Conservation (phyloP, 495 filamentous ascomycete species). For the Clohesyomyces aquaticus region DNA sequence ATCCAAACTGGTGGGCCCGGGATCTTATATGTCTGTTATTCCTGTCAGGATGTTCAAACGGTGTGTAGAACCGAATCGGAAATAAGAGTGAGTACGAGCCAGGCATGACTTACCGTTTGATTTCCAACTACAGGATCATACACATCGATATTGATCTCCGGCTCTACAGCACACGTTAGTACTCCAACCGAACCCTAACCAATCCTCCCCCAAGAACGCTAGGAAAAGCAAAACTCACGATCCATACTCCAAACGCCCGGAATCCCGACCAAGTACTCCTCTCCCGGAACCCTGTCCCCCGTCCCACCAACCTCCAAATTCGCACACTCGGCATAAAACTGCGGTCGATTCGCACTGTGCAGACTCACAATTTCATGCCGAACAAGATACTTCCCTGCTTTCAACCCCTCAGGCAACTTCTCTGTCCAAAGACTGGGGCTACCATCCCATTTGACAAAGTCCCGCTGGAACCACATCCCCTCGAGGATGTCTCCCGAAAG, state of each 20-base stretch:
- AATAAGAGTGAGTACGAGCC: too few species aligned
- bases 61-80: too few species aligned
- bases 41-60: not conserved
- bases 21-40: constrained; percentile 27
- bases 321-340: constrained; percentile 35
- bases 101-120: constrained; percentile 25
- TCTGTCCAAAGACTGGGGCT: constrained; percentile 28
- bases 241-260: constrained; percentile 34
- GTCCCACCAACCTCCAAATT: constrained; percentile 28
- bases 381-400: constrained; percentile 50
- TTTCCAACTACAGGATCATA: constrained; percentile 24
- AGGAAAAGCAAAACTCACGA: constrained; percentile 19
- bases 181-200: not conserved
- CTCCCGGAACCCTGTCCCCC: constrained; percentile 19
- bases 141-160: constrained; percentile 36
- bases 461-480: constrained; percentile 24
- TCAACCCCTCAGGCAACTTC: constrained; percentile 46
- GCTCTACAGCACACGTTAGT: constrained; percentile 29
- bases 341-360: constrained; percentile 34
- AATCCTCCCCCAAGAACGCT: not conserved
- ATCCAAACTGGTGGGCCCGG: constrained; percentile 33
- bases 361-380: constrained; percentile 49
- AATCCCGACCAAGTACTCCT: constrained; percentile 32
- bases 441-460: constrained; percentile 27
- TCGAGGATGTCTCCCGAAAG: constrained; percentile 9